Base-by-base conservation (phyloP, 306 rosid species). In the Begonia loranthoides region DNA sequence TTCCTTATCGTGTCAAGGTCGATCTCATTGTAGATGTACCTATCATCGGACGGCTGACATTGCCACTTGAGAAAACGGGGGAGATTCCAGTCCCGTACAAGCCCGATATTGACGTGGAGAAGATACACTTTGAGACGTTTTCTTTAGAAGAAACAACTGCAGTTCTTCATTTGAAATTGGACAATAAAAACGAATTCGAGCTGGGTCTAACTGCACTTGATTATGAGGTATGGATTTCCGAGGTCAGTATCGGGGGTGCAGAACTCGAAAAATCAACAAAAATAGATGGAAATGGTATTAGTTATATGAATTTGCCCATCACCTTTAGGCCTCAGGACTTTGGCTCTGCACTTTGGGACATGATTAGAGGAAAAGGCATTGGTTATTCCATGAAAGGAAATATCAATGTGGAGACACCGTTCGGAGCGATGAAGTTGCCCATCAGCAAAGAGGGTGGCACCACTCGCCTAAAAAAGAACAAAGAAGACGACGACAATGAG, bases 291-390 rank as follows among this genome's bases (percentile, higher is more conserved):
- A 75, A 59, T 39, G 96, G 88, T 13, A 57, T 79, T 45, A 61
- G 41, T 58, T 63, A 70, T 51, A 69, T 92, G 19, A 87, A 83
- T 22, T 15, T 86, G 55, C 99, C 99, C 5, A 66, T 92, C 52
- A 80, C 87, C 67, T 92, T 92, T 64, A 80, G 75, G 80, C 99
- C 96, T 2, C 83, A 92, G 82, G 96, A 86, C 57, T 79, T 83
- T 15, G 96, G 99, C 17, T 86, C 94, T 62, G 99, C 96, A 1
- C 57, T 92, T 13, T 92, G 99, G 99, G 94, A 86, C 66, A 92
- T 92, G 89, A 86, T 92, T 15, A 79, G 99, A 63, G 99, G 96
- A 61, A 76, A n/a, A 66, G 96, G 99, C 8, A 87, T 84, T 0
- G 94, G 94, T 61, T 92, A 92, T 72, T 50, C 72, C 70, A 51